Evolutionary conservation across 768 basidiomycete species (phyloP), one percentile per base, ranked within the genome.

Genomic region (Amanita rimosa): DNA sequence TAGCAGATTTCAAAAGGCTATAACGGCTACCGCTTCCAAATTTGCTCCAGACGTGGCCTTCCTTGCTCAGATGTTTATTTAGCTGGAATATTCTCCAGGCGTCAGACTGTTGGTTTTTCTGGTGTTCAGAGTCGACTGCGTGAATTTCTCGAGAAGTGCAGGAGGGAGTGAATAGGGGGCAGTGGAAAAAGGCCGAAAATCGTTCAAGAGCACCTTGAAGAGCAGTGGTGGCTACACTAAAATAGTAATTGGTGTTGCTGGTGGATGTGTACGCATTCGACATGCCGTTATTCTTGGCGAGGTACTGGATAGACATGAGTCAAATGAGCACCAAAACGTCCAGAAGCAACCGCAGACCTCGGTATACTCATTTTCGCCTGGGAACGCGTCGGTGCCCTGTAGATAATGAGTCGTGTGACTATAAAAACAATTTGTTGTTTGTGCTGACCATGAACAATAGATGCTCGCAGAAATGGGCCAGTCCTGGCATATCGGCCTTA

Each of bases 401-500:
- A 24, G 52, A 40, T 16, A 44, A 19, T 33, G 36, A 48, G 31
- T 37, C 19, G 47, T 19, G 54, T 26, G 31, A 48, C 19, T 10
- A 31, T 1, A 6, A 6, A 33, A 14, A 29, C 27, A 49, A 21
- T 24, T 46, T n/a, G n/a, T n/a, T n/a, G n/a, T n/a, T n/a, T 26
- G 22, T 26, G 63, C 81, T 53, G 57, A 92, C 94, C 83, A 99
- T 90, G 66, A 99, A 99, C 53, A 96, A 65, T 43, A 99, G 62
- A 64, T 99, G 95, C 62, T 99, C 95, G 67, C 93, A 94, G 60
- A 94, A 94, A 64, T 95, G 91, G 42, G 92, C 92, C 38, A 94
- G 73, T 9, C 92, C 92, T 8, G 88, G 92, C 76, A 93, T 85
- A 60, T 95, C 91, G 61, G 76, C 81, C 81, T 88, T 57, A 24